Evolutionary conservation across 371 early-diverging fungal species (phyloP).

Genomic region (Zopfochytrium polystomum): DNA sequence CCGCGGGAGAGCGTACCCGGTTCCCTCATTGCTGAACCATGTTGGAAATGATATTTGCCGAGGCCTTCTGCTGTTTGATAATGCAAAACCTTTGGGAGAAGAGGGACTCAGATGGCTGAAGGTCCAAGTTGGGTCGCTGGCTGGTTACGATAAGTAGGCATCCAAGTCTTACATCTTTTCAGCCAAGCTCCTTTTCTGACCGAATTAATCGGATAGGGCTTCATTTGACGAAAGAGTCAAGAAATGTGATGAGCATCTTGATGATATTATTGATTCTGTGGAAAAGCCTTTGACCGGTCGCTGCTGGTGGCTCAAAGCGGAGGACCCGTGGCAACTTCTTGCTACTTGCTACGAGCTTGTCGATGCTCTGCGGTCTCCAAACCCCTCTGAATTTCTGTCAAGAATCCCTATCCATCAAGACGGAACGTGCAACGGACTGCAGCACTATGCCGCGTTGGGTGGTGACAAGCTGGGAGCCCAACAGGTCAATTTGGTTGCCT

Average conservation of each 20-base stretch:
- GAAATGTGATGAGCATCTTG: conserved; percentile 70
- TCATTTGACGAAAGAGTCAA: conserved; percentile 81
- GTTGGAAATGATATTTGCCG: conserved; percentile 95
- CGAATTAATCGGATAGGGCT: conserved; percentile 13
- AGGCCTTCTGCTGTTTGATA: conserved; percentile 81
- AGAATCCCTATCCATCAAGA: conserved; percentile 94
- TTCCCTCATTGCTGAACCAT: conserved; percentile 93
- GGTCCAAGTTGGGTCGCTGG: conserved; percentile 92
- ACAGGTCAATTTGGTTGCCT: conserved; percentile 86
- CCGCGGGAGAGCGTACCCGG: conserved; percentile 97
- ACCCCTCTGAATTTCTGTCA: conserved; percentile 71
- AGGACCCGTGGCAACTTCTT: conserved; percentile 92
- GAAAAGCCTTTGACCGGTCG: conserved; percentile 51
- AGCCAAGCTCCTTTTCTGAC: not conserved
- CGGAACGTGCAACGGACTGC: conserved; percentile 97
- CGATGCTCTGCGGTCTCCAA: conserved; percentile 66
- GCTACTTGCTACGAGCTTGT: conserved; percentile 87
- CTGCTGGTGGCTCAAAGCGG: conserved; percentile 90
- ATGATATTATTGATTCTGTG: conserved; percentile 80
- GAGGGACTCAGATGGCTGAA: conserved; percentile 89
- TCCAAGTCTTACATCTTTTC: not conserved
- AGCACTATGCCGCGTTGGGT: conserved; percentile 98
- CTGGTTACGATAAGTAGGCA: conserved; percentile 84
- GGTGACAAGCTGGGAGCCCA: conserved; percentile 88
- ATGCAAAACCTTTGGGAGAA: conserved; percentile 80